phyloP scores from a whole-genome alignment of 345 rosid species.

The Citrus cavaleriei region DNA sequence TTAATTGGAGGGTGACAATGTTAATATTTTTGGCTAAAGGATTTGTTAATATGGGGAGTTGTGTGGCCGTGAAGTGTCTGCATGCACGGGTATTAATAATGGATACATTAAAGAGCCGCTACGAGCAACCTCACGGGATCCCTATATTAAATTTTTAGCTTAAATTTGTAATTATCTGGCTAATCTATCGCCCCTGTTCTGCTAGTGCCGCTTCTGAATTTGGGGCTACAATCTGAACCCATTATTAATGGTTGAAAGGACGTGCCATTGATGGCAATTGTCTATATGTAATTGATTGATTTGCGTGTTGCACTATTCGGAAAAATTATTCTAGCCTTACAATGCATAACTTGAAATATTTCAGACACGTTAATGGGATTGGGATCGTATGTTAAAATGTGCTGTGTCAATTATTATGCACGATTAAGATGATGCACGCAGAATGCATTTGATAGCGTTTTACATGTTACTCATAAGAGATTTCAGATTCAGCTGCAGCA shows the following conservation, averaged over 20 bases:
- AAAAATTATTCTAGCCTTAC: not conserved
- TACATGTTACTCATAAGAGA: not conserved
- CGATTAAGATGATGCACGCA: not conserved
- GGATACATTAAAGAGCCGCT: not conserved
- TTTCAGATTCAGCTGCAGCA: not conserved
- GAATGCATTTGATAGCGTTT: not conserved
- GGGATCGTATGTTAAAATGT: not conserved
- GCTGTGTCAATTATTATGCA: not conserved
- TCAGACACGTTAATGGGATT: not conserved
- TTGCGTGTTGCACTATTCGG: not conserved
- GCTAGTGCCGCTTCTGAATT: not conserved
- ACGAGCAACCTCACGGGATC: not conserved
- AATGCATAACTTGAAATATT: too few species aligned
- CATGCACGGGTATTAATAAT: not conserved
- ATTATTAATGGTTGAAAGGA: not conserved
- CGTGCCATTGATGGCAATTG: not conserved
- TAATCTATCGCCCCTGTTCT: not conserved
- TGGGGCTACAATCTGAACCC: not conserved
- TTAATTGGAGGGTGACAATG: not conserved
- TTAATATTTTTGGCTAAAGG: not conserved
- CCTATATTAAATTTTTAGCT: not conserved
- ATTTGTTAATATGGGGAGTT: not conserved
- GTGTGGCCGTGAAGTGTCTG: not conserved
- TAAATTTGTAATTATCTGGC: not conserved
- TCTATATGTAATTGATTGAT: not conserved